Evolutionary conservation across 1,284 basidiomycete genomes (phyloP).

Genomic region (Pisolithus thermaeus): DNA sequence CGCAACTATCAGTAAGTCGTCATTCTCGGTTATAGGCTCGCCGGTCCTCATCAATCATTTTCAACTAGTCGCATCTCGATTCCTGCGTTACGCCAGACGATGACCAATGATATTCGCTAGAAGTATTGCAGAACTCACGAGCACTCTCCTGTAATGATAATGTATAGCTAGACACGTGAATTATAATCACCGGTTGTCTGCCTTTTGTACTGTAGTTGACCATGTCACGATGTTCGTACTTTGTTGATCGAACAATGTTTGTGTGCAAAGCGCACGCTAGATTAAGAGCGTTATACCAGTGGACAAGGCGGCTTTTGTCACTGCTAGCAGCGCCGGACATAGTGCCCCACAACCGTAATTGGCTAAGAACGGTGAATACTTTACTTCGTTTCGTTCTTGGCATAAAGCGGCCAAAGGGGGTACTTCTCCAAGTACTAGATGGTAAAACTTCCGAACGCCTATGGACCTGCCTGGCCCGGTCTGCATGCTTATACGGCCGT

Average conservation of each 20-base stretch:
- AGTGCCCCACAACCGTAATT: constrained; percentile 40
- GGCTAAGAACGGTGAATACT: constrained; percentile 30
- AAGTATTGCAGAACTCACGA: too few species aligned
- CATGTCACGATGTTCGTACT: too few species aligned
- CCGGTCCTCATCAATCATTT: constrained; percentile 9
- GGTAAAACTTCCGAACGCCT: constrained; percentile 86
- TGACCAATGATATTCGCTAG: constrained; percentile 18
- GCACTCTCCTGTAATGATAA: too few species aligned
- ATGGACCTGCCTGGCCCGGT: too few species aligned
- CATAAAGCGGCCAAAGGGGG: too few species aligned
- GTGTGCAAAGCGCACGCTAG: too few species aligned
- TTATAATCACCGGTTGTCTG: too few species aligned
- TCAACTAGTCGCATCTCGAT: constrained; percentile 58
- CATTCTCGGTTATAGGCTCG: neutral
- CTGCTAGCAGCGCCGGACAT: constrained; percentile 35
- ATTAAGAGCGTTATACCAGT: constrained; percentile 42
- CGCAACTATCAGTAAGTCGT: constrained; percentile 54
- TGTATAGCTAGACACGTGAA: too few species aligned
- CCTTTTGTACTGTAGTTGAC: too few species aligned
- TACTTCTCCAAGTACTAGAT: constrained; percentile 94
- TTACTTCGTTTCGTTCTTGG: constrained; percentile 25
- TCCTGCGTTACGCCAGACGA: constrained; percentile 66
- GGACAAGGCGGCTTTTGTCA: constrained; percentile 38
- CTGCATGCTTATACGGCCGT: too few species aligned
- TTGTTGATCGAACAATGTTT: too few species aligned